Base-by-base conservation (phyloP, 2,329 filamentous ascomycete species). In the Penicillium sp. region DNA sequence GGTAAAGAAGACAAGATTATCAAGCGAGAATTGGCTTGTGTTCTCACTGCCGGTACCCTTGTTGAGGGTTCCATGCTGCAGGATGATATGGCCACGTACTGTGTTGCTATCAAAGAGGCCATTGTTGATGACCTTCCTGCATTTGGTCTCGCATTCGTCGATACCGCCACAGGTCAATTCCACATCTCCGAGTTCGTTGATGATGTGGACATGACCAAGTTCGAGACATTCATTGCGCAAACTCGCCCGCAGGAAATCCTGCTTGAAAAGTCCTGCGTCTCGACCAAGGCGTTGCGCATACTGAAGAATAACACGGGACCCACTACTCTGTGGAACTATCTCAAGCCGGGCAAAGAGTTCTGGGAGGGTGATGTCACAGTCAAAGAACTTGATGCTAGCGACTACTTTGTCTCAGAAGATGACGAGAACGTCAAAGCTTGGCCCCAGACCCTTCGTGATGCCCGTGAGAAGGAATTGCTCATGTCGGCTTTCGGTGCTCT, bases 41-140 rank as follows among this genome's bases (percentile, higher is more conserved):
- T 99, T 12, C 80, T 99, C 26, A 99, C 94, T 0, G 86, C 87
- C 6, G 94, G 94, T 29, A 99, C 94, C 0, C 82, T 99, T 1
- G 93, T 99, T 4, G 94, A 99, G 55, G 92, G 90, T 15, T 86
- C 89, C 60, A 99, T 99, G 94, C 83, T 99, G 38, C 93, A 97
- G 70, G 90, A 96, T 66, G 94, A 99, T 70, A 96, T 96, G 87
- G 90, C 94, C 1, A 95, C 91, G 0, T 97, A 90, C 72, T 99
- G 94, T 69, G 90, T 94, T 48, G 89, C 94, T 1, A 94, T 99
- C 74, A 99, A 99, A 70, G 88, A 93, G 68, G 83, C 76, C 3
- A 70, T 84, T 0, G 78, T 88, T 10, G 77, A 94, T 56, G 88
- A 86, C 48, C 78, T 85, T 26, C 92, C 94, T 5, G 85, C 85